Evolutionary conservation across 495 filamentous ascomycete genomes (phyloP).

Genomic region (Aspergillus indologenus): DNA sequence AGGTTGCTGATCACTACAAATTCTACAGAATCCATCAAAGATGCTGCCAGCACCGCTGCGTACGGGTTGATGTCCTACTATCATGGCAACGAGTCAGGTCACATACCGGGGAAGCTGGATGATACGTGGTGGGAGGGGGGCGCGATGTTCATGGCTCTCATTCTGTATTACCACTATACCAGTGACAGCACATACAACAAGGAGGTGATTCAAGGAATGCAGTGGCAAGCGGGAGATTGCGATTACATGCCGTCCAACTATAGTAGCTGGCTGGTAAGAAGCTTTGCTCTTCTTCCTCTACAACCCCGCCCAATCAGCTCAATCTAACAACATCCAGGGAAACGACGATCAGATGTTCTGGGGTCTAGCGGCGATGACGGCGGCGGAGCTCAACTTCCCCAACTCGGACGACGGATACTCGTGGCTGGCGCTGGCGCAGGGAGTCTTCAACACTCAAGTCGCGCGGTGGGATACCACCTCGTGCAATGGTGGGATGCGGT

Average conservation of each 20-base stretch:
- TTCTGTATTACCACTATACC: slow-evolving; percentile 69
- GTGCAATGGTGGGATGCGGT: slow-evolving; percentile 49
- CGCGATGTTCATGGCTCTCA: slow-evolving; percentile 63
- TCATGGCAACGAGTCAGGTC: slow-evolving; percentile 53
- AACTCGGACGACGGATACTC: slow-evolving; percentile 52
- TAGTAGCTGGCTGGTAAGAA: slow-evolving; percentile 31
- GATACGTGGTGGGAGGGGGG: slow-evolving; percentile 67
- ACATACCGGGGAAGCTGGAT: slow-evolving; percentile 52
- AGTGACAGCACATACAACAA: slow-evolving; percentile 61
- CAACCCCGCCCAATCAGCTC: slow-evolving; percentile 5
- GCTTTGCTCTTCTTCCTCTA: background rate
- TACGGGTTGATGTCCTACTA: slow-evolving; percentile 66
- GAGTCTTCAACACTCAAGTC: slow-evolving; percentile 65
- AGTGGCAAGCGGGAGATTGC: slow-evolving; percentile 56
- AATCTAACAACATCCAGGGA: slow-evolving; percentile 33
- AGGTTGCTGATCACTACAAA: background rate
- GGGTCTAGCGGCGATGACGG: slow-evolving; percentile 67
- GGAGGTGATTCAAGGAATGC: slow-evolving; percentile 49
- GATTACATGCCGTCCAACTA: slow-evolving; percentile 64
- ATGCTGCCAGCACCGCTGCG: slow-evolving; percentile 54
- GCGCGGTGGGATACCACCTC: slow-evolving; percentile 48
- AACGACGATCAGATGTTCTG: slow-evolving; percentile 71
- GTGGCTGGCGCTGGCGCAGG: slow-evolving; percentile 70
- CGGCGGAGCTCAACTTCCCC: slow-evolving; percentile 60
- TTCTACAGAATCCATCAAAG: slow-evolving; percentile 64